Percentiles rank a stretch among this genome's conserved stretches.
Conservation (phyloP, 495 filamentous ascomycete species). For the Glonium stellatum region DNA sequence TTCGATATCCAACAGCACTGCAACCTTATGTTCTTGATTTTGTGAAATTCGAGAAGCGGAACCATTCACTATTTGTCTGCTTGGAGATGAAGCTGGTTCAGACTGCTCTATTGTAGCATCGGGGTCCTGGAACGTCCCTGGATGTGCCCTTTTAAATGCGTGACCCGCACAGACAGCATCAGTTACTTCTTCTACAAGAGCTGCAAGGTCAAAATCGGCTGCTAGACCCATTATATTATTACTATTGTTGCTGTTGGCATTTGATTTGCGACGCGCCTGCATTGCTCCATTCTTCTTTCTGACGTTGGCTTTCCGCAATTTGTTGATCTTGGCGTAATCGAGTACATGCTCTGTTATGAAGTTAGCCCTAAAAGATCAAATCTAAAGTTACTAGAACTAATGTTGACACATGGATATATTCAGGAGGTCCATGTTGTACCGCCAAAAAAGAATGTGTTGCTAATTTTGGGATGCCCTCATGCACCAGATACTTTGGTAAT, state of each 20-base stretch:
- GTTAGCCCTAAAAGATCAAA: too few species aligned
- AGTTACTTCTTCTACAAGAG: conserved; percentile 30
- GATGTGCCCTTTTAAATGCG: conserved; percentile 8
- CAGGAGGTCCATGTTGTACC: too few species aligned
- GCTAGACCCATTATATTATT: not conserved
- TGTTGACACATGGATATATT: too few species aligned
- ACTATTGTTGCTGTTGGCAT: too few species aligned
- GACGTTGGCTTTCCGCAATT: conserved; percentile 8
- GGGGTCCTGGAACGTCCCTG: not conserved
- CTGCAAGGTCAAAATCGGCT: conserved; percentile 25
- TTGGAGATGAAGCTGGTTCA: not conserved
- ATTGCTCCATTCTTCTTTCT: conserved; percentile 13
- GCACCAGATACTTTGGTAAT: too few species aligned
- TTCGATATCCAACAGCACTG: conserved; percentile 18
- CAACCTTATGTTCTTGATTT: conserved; percentile 3
- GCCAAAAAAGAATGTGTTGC: too few species aligned
- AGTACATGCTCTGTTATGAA: conserved; percentile 27
- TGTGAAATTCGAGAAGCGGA: conserved; percentile 6
- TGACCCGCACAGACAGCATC: conserved; percentile 30
- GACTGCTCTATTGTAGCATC: too few species aligned
- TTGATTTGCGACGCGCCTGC: conserved; percentile 7
- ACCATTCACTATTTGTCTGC: not conserved
- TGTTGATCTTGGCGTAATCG: conserved; percentile 31
- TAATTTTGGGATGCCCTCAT: too few species aligned
- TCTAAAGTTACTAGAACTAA: too few species aligned